phyloP scores from a whole-genome alignment of 805 yeast species.

The Lachancea thermotolerans region DNA sequence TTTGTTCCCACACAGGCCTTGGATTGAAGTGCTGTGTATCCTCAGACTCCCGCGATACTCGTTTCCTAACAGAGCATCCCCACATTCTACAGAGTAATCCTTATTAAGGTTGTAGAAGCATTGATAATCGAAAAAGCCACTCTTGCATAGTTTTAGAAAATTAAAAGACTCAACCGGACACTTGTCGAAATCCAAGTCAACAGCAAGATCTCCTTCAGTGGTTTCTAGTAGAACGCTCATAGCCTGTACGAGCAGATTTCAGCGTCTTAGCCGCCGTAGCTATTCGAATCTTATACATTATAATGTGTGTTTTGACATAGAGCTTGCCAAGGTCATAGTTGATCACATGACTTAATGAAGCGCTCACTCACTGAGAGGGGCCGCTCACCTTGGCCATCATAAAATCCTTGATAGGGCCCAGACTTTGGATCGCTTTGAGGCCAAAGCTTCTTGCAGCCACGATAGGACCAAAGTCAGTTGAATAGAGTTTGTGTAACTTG shows the following conservation, averaged over 20 bases:
- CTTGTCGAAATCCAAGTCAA: slow-evolving; percentile 37
- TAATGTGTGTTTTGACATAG: background rate
- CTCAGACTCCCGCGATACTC: slow-evolving; percentile 13
- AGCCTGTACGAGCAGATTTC: background rate
- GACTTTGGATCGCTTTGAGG: slow-evolving; percentile 55
- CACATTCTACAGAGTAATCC: slow-evolving; percentile 38
- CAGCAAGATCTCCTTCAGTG: slow-evolving; percentile 40
- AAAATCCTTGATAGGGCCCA: slow-evolving; percentile 60
- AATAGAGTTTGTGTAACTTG: slow-evolving; percentile 80
- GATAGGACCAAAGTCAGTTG: slow-evolving; percentile 64
- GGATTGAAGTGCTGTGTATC: slow-evolving; percentile 16
- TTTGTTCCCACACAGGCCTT: slow-evolving; percentile 22
- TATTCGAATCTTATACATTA: background rate
- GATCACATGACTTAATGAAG: background rate
- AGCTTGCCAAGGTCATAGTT: background rate
- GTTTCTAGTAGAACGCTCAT: slow-evolving; percentile 40
- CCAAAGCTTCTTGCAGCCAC: slow-evolving; percentile 75
- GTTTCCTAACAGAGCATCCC: slow-evolving; percentile 37
- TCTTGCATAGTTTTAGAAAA: slow-evolving; percentile 49
- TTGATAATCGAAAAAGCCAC: slow-evolving; percentile 44
- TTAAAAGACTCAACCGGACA: slow-evolving; percentile 38
- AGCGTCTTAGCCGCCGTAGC: background rate
- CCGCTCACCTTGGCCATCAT: slow-evolving; percentile 55
- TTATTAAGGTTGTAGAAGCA: slow-evolving; percentile 42
- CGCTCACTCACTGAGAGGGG: background rate